A percentile compares a stretch with the other conserved stretches of the same genome.
phyloP scores from a whole-genome alignment of 148 eudicot genomes.

The Fagopyrum esculentum region DNA sequence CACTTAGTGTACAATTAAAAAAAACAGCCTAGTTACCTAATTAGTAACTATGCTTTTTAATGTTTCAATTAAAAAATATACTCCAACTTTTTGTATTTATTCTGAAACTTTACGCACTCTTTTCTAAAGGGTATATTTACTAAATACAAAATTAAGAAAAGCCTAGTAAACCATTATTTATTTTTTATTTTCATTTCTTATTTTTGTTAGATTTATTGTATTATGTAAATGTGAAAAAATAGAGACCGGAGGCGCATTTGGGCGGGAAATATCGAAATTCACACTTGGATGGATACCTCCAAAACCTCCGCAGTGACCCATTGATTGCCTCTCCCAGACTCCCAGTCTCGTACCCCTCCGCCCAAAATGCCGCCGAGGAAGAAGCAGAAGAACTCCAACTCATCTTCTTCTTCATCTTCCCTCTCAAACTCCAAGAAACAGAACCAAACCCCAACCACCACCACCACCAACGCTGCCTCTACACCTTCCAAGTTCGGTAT shows the following conservation, averaged over 20 bases:
- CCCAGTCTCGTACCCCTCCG: not conserved
- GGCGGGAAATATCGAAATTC: conserved; percentile 9
- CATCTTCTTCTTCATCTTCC: conserved; percentile 22
- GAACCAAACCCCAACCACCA: conserved; percentile 23
- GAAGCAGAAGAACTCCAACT: conserved; percentile 23
- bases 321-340: not conserved
- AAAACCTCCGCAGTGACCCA: not conserved
- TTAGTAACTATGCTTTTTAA: no score
- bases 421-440: conserved; percentile 47
- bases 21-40: no score
- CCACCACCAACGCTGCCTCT: conserved; percentile 18
- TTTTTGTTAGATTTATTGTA: no score
- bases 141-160: no score
- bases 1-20: no score
- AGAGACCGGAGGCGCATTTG: not conserved
- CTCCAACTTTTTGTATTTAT: no score
- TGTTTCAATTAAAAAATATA: no score
- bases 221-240: not conserved
- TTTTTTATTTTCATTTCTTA: no score
- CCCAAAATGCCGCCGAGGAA: conserved; percentile 61
- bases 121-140: no score
- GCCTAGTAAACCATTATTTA: no score
- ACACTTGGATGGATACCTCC: not conserved
- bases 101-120: no score
- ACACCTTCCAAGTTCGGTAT: conserved; percentile 78